phyloP scores from a whole-genome alignment of 2,329 filamentous ascomycete genomes.

The Parastagonospora avenae region DNA sequence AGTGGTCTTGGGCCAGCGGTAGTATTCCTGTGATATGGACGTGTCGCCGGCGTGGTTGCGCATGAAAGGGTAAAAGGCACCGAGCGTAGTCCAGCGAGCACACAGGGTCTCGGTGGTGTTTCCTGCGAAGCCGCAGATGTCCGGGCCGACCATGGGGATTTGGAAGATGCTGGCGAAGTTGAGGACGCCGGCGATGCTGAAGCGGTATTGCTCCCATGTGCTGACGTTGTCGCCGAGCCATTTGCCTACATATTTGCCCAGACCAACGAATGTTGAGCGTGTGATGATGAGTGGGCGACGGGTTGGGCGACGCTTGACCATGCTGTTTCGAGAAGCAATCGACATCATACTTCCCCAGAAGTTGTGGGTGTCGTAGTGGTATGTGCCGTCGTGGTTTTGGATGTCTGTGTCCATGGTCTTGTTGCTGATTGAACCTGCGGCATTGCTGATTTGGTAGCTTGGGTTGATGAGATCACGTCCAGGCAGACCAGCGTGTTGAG shows the following conservation, averaged over 20 bases:
- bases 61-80: conserved; percentile 77
- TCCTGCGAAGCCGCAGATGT: conserved; percentile 76
- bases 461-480: conserved; percentile 69
- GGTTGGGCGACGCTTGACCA: conserved; percentile 66
- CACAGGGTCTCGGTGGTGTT: conserved; percentile 73
- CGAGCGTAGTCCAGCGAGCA: conserved; percentile 72
- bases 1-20: conserved; percentile 55
- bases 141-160: conserved; percentile 56
- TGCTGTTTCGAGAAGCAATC: conserved; percentile 66
- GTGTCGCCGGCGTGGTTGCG: conserved; percentile 68
- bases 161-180: conserved; percentile 54
- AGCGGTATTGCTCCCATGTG: conserved; percentile 51
- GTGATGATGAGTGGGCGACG: conserved; percentile 74
- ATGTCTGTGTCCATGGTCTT: conserved; percentile 68
- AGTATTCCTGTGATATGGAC: conserved; percentile 68
- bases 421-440: conserved; percentile 48
- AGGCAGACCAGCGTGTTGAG: conserved; percentile 59
- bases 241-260: conserved; percentile 64
- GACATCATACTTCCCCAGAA: conserved; percentile 79
- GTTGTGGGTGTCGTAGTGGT: conserved; percentile 77
- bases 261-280: conserved; percentile 74
- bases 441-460: conserved; percentile 68
- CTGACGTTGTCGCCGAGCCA: conserved; percentile 62
- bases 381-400: conserved; percentile 68
- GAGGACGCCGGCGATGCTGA: conserved; percentile 47